Evolutionary conservation across 768 basidiomycete species (phyloP), one percentile per base, ranked within the genome.

Genomic region (Mycena epipterygia): DNA sequence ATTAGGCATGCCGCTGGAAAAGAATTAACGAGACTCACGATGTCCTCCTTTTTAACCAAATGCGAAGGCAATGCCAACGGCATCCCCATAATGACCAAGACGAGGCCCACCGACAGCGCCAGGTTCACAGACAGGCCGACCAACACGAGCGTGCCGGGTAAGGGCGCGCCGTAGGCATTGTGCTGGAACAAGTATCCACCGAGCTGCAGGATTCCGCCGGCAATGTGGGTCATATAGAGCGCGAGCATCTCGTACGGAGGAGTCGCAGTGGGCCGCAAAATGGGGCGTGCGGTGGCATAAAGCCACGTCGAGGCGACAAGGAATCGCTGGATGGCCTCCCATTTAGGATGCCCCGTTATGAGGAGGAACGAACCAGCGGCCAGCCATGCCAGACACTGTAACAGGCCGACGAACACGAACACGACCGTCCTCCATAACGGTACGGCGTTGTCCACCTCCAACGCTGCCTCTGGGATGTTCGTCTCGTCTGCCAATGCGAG

Each of bases 171-270:
- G 12, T 17, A 65, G 0, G 51, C 55, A n/a, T 57, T 71, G 64
- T 86, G 78, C 61, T 90, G 87, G 74, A 88, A 94, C 1, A 89
- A 27, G 25, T 83, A 72, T 4, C 89, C 89, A 5, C 88, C 89
- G 42, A 93, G 75, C 16, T 87, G 82, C 0, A 94, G 67, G 0
- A 85, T 67, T 0, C 82, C 86, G 29, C 83, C 80, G 19, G 79
- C 69, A 23, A 93, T 75, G 35, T 91, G 86, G 0, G 84, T 60
- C 12, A 85, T 27, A 74, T 90, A 93, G 2, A 95, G 77, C 0
- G 80, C 74, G 76, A 95, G 88, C 21, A 95, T 79, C 74, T 92
- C 93, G 71, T 80, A 86, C 21, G 91, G 91, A 2, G 87, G 84
- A 0, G 92, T 95, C 0, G 87, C 79, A 7, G 83, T 81, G 0